phyloP scores from a whole-genome alignment of 768 basidiomycete genomes.

The Mycena capillaripes region DNA sequence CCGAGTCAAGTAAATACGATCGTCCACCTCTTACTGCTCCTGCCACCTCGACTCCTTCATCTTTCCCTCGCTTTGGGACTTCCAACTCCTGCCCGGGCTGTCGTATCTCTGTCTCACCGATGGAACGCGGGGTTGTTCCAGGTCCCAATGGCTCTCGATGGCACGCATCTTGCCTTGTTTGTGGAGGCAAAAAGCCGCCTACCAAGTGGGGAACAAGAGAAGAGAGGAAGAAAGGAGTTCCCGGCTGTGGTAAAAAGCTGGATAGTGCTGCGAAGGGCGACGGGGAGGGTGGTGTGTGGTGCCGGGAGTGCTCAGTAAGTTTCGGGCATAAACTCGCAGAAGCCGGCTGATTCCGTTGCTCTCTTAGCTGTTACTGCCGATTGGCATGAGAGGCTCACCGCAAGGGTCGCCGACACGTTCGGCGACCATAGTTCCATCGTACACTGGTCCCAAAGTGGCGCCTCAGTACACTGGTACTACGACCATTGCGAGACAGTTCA shows the following conservation, averaged over 20 bases:
- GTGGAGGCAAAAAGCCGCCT: slow-evolving; percentile 78
- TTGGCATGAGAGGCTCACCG: slow-evolving; percentile 54
- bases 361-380: slow-evolving; percentile 26
- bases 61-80: slow-evolving; percentile 71
- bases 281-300: slow-evolving; percentile 81
- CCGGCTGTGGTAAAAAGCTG: slow-evolving; percentile 87
- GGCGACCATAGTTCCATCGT: slow-evolving; percentile 57
- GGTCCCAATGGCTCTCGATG: slow-evolving; percentile 87
- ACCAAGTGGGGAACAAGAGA: slow-evolving; percentile 54
- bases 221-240: slow-evolving; percentile 67
- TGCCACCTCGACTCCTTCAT: slow-evolving; percentile 46
- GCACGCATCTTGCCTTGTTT: slow-evolving; percentile 84
- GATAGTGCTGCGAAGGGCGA: slow-evolving; percentile 88
- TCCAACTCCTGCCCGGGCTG: slow-evolving; percentile 82
- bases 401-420: slow-evolving; percentile 67
- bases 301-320: slow-evolving; percentile 85
- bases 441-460: slow-evolving; percentile 60
- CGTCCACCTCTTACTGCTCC: slow-evolving; percentile 55
- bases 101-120: slow-evolving; percentile 77
- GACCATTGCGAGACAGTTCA: slow-evolving; percentile 83
- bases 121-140: slow-evolving; percentile 90
- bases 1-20: slow-evolving; percentile 45
- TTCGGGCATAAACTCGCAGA: neutral
- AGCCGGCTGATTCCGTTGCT: neutral
- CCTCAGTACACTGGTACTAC: slow-evolving; percentile 80